Evolutionary conservation across 2,329 filamentous ascomycete genomes (phyloP).

Genomic region (Trichoderma koningiopsis): DNA sequence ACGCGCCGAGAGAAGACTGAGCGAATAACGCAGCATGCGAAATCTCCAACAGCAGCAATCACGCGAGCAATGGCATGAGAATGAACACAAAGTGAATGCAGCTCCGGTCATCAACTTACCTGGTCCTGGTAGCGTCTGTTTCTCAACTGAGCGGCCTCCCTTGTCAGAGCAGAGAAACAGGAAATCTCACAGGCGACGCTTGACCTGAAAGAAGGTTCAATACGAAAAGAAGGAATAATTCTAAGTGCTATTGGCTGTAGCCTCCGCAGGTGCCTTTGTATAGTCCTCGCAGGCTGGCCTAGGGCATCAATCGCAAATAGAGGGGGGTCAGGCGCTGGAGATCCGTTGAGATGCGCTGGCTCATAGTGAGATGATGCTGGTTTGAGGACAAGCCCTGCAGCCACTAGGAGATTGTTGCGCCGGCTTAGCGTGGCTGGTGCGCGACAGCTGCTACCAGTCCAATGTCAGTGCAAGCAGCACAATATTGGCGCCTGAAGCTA

Average conservation of each 20-base stretch:
- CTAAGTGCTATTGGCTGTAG: not conserved
- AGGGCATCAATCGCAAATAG: not conserved
- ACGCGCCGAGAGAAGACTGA: not conserved
- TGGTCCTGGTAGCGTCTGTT: not conserved
- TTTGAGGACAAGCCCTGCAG: slow-evolving; percentile 3
- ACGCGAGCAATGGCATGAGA: not conserved
- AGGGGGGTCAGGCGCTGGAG: not conserved
- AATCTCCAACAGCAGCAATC: not conserved
- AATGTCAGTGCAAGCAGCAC: not conserved
- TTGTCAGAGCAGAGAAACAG: not conserved
- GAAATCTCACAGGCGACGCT: not conserved
- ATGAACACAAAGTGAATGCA: slow-evolving; percentile 1
- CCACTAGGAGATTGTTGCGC: slow-evolving; percentile 1
- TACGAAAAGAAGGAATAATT: not conserved
- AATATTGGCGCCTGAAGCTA: not conserved
- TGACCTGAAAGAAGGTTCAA: not conserved
- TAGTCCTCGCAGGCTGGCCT: not conserved
- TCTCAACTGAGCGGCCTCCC: slow-evolving; percentile 7
- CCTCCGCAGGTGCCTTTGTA: not conserved
- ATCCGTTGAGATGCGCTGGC: not conserved
- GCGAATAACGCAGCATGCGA: not conserved
- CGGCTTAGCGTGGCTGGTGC: slow-evolving; percentile 18
- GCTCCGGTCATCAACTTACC: slow-evolving; percentile 7
- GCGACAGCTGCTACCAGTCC: not conserved
- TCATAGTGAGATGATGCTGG: slow-evolving; percentile 15